Evolutionary conservation across 495 filamentous ascomycete species (phyloP), one percentile per base, ranked within the genome.

Genomic region (Penicillium canescens): DNA sequence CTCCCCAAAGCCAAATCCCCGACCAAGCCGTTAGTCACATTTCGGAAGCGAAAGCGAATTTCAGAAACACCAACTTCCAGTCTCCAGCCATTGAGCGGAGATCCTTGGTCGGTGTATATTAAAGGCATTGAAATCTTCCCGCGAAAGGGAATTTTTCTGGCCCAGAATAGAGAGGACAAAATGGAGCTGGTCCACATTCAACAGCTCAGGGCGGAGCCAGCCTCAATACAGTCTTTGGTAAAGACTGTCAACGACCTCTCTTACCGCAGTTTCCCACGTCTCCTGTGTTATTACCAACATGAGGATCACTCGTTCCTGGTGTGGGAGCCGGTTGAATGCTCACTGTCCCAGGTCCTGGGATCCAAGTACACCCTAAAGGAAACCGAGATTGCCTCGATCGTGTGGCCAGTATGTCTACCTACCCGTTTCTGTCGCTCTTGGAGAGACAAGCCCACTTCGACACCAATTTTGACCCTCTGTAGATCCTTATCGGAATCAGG

Each of bases 261-360:
- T 13, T 18, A 48, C 21, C 45, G 34, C 16, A 48, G 45, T 33
- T 48, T 48, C 33, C 31, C 31, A 3, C 31, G 24, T 16, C 45
- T 48, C 7, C 6, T 48, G 3, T 16, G 23, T 13, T 34, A 33
- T 23, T 48, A 48, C 34, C 31, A 48, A 28, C 16, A 36, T 18
- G 31, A 23, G 34, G 31, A 23, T 12, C 16, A n/a, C 11, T 16
- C 45, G 11, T 48, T 48, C 31, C 20, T 48, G 5, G 45, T 48
- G 18, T 48, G 45, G 45, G 45, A 48, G 31, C 45, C 45, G 18
- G 45, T 48, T 4, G 45, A 48, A 28, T 23, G 34, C 20, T 48
- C 45, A n/a, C 9, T 48, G 45, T 36, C 31, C 5, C 45, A 48
- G 45, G 12, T 48, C 14, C 14, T 48, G 9, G 45, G 31, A 24